A percentile compares a stretch with the other conserved stretches of the same genome.
phyloP scores from a whole-genome alignment of 768 basidiomycete species.

The Scleroderma bovista region DNA sequence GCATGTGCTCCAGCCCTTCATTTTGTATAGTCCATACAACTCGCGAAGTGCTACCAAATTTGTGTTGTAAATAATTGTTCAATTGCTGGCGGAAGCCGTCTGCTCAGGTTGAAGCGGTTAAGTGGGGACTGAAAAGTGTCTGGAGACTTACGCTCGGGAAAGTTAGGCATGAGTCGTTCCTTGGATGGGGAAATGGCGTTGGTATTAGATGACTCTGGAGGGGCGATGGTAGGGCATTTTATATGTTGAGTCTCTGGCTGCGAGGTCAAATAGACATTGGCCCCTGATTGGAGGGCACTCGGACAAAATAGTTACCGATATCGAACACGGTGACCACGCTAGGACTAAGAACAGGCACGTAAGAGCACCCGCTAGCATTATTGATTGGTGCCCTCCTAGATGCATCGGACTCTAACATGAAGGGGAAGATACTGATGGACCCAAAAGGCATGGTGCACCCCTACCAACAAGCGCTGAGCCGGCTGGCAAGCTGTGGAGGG shows the following conservation, averaged over 20 bases:
- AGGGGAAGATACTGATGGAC: too few relatives aligned
- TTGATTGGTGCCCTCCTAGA: too few relatives aligned
- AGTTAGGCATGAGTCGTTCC: background rate
- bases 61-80: background rate
- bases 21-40: background rate
- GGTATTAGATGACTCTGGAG: background rate
- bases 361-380: too few relatives aligned
- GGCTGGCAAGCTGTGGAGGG: background rate
- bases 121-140: background rate
- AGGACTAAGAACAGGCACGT: background rate
- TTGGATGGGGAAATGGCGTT: background rate
- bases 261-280: background rate
- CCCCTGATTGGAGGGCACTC: background rate
- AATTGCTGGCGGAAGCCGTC: background rate
- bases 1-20: background rate
- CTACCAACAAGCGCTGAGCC: background rate
- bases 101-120: background rate
- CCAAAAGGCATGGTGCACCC: background rate
- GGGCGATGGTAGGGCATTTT: background rate
- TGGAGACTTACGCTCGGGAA: background rate
- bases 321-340: background rate
- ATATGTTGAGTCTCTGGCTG: background rate
- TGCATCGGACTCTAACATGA: too few relatives aligned
- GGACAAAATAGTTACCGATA: background rate
- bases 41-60: background rate